Percentiles rank a stretch among this genome's conserved stretches.
These are phyloP conservation scores for Mycosarcoma maydis DNA, from an alignment of 1,284 basidiomycete genomes.

Conservation along the genomic window DNA sequence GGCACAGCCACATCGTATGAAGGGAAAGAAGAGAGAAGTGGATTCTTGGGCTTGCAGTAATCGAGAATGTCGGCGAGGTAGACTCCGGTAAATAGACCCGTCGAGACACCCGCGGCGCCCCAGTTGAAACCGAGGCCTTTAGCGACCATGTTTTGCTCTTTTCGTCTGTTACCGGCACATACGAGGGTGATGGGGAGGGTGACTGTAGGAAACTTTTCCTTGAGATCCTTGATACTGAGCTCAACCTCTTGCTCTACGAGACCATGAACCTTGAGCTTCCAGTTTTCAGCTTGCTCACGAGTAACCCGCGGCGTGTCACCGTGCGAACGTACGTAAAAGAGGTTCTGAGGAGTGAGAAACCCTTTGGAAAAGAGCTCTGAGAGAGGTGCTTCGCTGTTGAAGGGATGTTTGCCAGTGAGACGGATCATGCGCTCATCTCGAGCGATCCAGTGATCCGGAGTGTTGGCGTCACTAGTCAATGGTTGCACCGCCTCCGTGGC, in stretches of 20 bases:
- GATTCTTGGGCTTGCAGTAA: slow-evolving; percentile 69
- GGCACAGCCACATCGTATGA: slow-evolving; percentile 58
- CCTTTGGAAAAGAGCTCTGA: slow-evolving; percentile 71
- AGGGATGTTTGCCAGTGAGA: slow-evolving; percentile 70
- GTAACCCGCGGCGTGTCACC: slow-evolving; percentile 74
- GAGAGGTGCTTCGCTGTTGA: slow-evolving; percentile 73
- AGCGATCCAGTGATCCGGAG: slow-evolving; percentile 59
- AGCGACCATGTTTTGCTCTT: slow-evolving; percentile 76
- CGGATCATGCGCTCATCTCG: slow-evolving; percentile 57
- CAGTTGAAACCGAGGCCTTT: slow-evolving; percentile 73
- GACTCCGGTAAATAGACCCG: slow-evolving; percentile 76
- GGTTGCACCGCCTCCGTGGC: slow-evolving; percentile 33
- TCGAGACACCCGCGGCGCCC: slow-evolving; percentile 72
- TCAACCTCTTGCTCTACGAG: slow-evolving; percentile 49
- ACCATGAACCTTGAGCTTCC: slow-evolving; percentile 73
- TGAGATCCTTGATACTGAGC: slow-evolving; percentile 67
- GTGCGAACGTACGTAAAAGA: slow-evolving; percentile 78
- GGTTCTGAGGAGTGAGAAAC: slow-evolving; percentile 74
- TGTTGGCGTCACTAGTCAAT: slow-evolving; percentile 50
- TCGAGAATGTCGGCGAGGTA: slow-evolving; percentile 74
- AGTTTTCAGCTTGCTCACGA: slow-evolving; percentile 68
- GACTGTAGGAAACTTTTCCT: slow-evolving; percentile 71
- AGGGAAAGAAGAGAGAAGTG: slow-evolving; percentile 52
- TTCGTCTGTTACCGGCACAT: slow-evolving; percentile 77
- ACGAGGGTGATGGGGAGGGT: slow-evolving; percentile 76